phyloP scores from a whole-genome alignment of 75 land plant genomes.

The Picea glauca region DNA sequence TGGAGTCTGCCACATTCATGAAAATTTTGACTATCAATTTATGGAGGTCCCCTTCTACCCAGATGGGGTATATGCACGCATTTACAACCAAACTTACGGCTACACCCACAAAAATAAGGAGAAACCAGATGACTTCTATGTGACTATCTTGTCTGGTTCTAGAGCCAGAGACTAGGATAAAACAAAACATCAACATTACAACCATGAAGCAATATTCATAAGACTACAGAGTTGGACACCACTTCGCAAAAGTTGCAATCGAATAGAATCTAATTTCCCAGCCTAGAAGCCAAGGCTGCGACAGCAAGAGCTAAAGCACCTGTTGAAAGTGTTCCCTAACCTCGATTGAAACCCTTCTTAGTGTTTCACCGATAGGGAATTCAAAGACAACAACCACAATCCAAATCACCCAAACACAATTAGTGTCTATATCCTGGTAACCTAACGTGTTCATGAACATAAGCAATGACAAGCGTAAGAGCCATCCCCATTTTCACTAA shows the following conservation, averaged over 20 bases:
- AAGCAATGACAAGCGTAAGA: too few species aligned
- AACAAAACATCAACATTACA: constrained; percentile 17
- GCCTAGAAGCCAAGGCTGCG: constrained; percentile 38
- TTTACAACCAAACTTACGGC: neutral
- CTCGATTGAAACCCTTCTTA: constrained; percentile 68
- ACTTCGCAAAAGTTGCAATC: constrained; percentile 3
- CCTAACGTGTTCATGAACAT: too few species aligned
- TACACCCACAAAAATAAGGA: constrained; percentile 12
- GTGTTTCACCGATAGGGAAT: constrained; percentile 34
- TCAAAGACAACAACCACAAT: constrained; percentile 16
- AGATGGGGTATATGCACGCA: too few species aligned
- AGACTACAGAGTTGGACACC: neutral
- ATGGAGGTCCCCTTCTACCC: constrained; percentile 1
- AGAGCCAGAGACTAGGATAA: constrained; percentile 13
- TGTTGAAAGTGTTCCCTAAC: constrained; percentile 55
- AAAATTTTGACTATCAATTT: constrained; percentile 1
- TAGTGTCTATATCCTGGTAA: neutral
- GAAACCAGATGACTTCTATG: constrained; percentile 10
- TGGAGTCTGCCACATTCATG: constrained; percentile 11
- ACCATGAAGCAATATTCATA: constrained; percentile 14
- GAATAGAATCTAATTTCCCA: constrained; percentile 19
- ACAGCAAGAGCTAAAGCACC: constrained; percentile 52
- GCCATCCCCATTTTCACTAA: too few species aligned
- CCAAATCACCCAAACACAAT: constrained; percentile 6
- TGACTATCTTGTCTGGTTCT: neutral